Base-by-base conservation (phyloP, 2,329 filamentous ascomycete genomes). In the Chlorencoelia australis region DNA sequence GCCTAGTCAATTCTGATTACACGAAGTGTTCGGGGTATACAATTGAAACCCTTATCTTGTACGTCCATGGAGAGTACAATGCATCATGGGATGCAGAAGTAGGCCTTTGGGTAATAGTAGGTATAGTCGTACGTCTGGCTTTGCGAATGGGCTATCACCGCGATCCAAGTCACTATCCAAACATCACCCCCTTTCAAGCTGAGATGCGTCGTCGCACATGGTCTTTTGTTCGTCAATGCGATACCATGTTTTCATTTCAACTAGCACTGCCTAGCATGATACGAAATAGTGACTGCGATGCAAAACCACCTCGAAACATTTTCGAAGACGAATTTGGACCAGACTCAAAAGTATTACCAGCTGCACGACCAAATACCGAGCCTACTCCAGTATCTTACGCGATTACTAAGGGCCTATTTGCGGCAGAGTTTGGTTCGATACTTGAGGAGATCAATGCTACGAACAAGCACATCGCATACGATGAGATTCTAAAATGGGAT, bases 301-400 rank as follows among this genome's bases (percentile, higher is more conserved):
- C 82, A 0, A 70, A 80, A 48, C 61, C 84, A 5, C 84, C 84
- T 1, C 73, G 77, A 39, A 91, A 89, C 51, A 70, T 89, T 11
- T 84, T 83, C 53, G 84, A 91, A 48, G 82, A 88, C 44, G 84
- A 89, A 47, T 78, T 91, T 25, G 71, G 77, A 30, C 77, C 80
- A 3, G 71, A 74, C 15, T 80, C 75, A 44, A 80, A 78, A 46
- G 61, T 68, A 6, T 58, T 89, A 7, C 84, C 84, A 1, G 69
- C 73, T 2, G 74, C 80, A 0, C 66, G 82, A 39, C 78, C 82
- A 0, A 65, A 65, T 20, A 75, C 71, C 1, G 82, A 88, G 53
- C 73, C 80, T 2, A 89, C 84, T 1, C 81, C 82, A 1, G 76
- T 86, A 46, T 75, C 79, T 7, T 89, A 86, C 57, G 78, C 88